Evolutionary conservation across 75 land plant genomes (phyloP).

Genomic region (Pseudotsuga menziesii): DNA sequence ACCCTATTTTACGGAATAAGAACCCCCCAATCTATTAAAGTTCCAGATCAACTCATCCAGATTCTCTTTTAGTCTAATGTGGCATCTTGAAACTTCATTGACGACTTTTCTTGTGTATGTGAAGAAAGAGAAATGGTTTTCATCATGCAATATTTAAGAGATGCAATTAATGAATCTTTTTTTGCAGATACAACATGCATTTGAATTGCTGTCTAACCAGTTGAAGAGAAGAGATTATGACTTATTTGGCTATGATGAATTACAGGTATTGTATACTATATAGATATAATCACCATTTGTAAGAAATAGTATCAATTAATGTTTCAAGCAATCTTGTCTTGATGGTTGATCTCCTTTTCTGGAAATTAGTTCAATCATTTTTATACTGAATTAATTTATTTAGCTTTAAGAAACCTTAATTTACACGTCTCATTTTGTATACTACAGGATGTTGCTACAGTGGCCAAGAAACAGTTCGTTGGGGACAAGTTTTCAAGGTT

Average conservation of each 20-base stretch:
- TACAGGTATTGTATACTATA: background rate
- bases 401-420: background rate
- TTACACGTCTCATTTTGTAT: background rate
- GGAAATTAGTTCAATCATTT: background rate
- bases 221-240: conserved; percentile 11
- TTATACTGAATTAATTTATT: background rate
- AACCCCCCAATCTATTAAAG: no score
- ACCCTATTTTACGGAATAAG: no score
- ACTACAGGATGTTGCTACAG: conserved; percentile 4
- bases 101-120: background rate
- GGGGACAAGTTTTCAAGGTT: conserved; percentile 9
- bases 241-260: conserved; percentile 5
- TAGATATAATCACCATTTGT: background rate
- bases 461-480: conserved; percentile 2
- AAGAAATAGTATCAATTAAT: background rate
- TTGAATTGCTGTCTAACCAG: conserved; percentile 2
- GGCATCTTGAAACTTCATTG: no score
- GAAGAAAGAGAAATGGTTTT: background rate
- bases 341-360: background rate
- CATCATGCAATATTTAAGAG: background rate
- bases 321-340: conserved; percentile 2
- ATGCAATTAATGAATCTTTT: background rate
- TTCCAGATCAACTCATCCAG: no score
- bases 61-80: no score
- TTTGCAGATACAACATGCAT: conserved; percentile 12